These are phyloP conservation scores for Alternaria sp. DNA, from an alignment of 2,329 filamentous ascomycete genomes.

Conservation along the genomic window DNA sequence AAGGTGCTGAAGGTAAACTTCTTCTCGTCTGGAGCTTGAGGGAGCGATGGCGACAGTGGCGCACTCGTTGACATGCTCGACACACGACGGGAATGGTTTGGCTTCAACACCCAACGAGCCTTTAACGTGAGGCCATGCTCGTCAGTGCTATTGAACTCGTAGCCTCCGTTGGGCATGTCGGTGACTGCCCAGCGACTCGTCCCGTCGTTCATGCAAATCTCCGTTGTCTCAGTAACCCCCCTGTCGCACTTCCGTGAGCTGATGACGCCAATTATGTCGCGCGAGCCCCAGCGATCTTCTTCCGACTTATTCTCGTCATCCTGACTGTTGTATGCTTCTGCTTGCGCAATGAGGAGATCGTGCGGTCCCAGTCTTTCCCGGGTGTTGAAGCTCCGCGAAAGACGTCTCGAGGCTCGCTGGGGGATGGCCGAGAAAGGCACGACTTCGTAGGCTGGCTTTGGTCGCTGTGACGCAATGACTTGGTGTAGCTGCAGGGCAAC, in stretches of 20 bases:
- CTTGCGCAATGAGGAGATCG: slow-evolving; percentile 74
- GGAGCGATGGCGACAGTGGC: slow-evolving; percentile 18
- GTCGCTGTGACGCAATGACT: slow-evolving; percentile 64
- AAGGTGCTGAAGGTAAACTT: slow-evolving; percentile 81
- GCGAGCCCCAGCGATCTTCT: slow-evolving; percentile 58
- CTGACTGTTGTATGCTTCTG: slow-evolving; percentile 65
- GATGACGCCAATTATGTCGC: slow-evolving; percentile 71
- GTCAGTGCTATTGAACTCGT: slow-evolving; percentile 66
- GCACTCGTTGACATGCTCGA: slow-evolving; percentile 34
- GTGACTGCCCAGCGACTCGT: slow-evolving; percentile 53
- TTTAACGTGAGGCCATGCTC: slow-evolving; percentile 64
- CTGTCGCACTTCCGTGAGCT: slow-evolving; percentile 64
- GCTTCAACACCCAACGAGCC: slow-evolving; percentile 71
- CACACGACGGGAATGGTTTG: slow-evolving; percentile 28
- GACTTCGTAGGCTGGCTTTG: slow-evolving; percentile 74
- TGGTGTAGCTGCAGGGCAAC: slow-evolving; percentile 75
- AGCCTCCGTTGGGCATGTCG: slow-evolving; percentile 52
- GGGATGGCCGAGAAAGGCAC: slow-evolving; percentile 69
- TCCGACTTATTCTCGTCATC: slow-evolving; percentile 54
- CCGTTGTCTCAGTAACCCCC: slow-evolving; percentile 65
- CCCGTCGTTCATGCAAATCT: slow-evolving; percentile 67
- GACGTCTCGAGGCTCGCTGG: slow-evolving; percentile 53
- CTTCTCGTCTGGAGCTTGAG: slow-evolving; percentile 45
- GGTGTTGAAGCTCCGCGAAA: slow-evolving; percentile 69
- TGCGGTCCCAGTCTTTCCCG: slow-evolving; percentile 69